A percentile compares a stretch with the other conserved stretches of the same genome.
Evolutionary conservation across 139 green algal genomes (phyloP).

Genomic region (Micromonas pusilla): DNA sequence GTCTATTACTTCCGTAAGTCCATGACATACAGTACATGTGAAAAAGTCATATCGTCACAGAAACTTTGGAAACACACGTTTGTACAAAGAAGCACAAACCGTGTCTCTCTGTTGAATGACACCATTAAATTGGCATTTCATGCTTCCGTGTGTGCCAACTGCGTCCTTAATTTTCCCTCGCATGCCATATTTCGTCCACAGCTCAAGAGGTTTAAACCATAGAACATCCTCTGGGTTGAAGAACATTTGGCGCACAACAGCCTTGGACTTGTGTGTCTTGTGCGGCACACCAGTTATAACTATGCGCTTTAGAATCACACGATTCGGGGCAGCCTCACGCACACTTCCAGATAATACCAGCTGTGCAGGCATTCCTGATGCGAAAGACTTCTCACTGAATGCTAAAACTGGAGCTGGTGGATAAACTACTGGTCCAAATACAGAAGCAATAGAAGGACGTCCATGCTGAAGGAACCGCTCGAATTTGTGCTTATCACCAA

Average conservation of each 20-base stretch:
- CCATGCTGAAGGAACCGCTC: conserved; percentile 15
- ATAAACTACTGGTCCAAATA: conserved; percentile 6
- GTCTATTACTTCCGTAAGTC: no score
- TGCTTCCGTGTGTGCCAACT: conserved; percentile 86
- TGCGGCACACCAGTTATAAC: conserved; percentile 77
- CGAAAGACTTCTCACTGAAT: not conserved
- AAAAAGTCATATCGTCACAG: no score
- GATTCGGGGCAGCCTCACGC: conserved; percentile 58
- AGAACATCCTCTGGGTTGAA: conserved; percentile 82
- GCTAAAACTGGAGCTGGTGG: not conserved
- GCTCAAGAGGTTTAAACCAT: conserved; percentile 77
- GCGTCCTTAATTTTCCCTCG: conserved; percentile 87
- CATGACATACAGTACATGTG: no score
- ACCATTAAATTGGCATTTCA: conserved; percentile 93
- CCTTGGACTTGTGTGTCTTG: conserved; percentile 82
- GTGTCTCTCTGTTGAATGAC: conserved; percentile 82
- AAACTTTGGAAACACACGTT: conserved; percentile 77
- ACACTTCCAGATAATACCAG: not conserved
- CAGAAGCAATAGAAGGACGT: not conserved
- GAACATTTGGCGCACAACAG: conserved; percentile 92
- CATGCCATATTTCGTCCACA: conserved; percentile 85
- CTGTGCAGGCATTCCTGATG: not conserved
- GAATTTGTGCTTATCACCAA: conserved; percentile 21
- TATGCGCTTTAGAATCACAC: conserved; percentile 80
- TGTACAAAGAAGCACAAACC: conserved; percentile 93